Evolutionary conservation across 352 stramenopile genomes (phyloP), one percentile per base, ranked within the genome.

Genomic region (Globisporangium recalcitrans): DNA sequence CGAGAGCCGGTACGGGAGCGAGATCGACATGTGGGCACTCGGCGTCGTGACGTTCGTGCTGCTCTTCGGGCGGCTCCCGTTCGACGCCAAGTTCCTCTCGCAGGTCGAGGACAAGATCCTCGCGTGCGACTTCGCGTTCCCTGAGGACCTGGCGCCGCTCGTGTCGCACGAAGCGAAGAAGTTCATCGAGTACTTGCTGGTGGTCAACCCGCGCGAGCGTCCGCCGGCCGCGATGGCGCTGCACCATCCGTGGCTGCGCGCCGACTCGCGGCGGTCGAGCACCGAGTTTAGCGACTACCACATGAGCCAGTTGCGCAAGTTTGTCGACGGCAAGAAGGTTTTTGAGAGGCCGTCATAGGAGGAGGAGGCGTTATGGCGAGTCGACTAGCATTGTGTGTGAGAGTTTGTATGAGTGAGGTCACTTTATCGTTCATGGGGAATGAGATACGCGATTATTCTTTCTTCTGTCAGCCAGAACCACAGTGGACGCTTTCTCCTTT

Each of bases 41-140:
- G 85, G 85, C 47, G 78, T 95, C 29, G 72, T 90, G 47, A 78
- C 80, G 22, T 95, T 79, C 65, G 53, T 93, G 3, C 52, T 95
- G 61, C 71, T 95, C 26, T 91, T 90, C 53, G 85, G 85, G 0
- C 73, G 68, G 29, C 87, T 75, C 60, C 85, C 85, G 21, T 95
- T 95, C 60, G 84, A 93, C 48, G 83, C 78, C 16, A 74, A 73
- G 52, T 94, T 94, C 57, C 82, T 92, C 60, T 91, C 81, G 16
- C 82, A 91, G 52, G 73, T 94, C 22, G 85, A 94, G 69, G 85
- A 94, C 75, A 88, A 90, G 65, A 91, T 94, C 62, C 48, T 82
- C 14, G 74, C 72, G 21, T 79, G 82, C 40, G 60, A 82, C 29
- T 91, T 89, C 52, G 58, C 66, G 40, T 83, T 89, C 57, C 82